Conservation (phyloP, 495 filamentous ascomycete species). For the Niebla homalea region DNA sequence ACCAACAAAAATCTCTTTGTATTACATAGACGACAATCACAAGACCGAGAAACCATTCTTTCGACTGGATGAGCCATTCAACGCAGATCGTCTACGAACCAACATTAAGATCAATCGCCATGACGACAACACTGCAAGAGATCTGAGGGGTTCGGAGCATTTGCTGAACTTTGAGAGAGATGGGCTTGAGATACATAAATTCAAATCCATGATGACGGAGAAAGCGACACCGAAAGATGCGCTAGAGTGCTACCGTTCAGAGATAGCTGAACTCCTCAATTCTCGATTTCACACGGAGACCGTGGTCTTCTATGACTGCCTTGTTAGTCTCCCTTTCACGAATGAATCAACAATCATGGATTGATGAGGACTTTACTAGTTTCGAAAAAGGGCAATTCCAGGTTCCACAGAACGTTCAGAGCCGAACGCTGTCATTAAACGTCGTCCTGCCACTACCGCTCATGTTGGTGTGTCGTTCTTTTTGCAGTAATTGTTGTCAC, state of each 20-base stretch:
- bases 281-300: not conserved
- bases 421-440: too few relatives aligned
- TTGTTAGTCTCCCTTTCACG: not conserved
- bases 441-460: too few relatives aligned
- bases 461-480: too few relatives aligned
- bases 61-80: not conserved
- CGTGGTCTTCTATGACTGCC: not conserved
- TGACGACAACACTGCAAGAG: not conserved
- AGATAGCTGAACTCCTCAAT: not conserved
- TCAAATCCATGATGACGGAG: not conserved
- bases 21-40: not conserved
- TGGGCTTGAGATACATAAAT: not conserved
- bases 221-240: not conserved
- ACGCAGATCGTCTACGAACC: not conserved
- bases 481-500: too few relatives aligned
- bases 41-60: slow-evolving; percentile 1
- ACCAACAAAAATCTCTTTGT: too few relatives aligned
- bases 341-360: not conserved
- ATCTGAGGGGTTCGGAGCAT: not conserved
- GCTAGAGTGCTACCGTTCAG: not conserved
- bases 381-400: too few relatives aligned
- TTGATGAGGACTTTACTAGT: too few relatives aligned
- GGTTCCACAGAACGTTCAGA: too few relatives aligned
- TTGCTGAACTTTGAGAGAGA: not conserved
- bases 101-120: not conserved